phyloP scores from a whole-genome alignment of 2,329 filamentous ascomycete genomes.

The Venturia nashicola region DNA sequence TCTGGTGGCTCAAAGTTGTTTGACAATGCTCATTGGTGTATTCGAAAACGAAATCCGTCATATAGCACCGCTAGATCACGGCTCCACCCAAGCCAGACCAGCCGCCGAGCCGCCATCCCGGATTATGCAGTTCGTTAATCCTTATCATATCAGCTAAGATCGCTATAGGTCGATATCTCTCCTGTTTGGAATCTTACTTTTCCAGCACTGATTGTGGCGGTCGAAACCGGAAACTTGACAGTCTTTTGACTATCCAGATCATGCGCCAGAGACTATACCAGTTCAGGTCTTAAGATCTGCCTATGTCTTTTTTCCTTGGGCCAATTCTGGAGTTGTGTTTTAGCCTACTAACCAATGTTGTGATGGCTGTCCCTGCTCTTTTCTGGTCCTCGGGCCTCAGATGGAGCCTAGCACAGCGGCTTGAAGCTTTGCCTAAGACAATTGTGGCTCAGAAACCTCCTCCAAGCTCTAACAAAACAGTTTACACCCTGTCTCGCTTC shows the following conservation, averaged over 20 bases:
- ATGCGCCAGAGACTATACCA: not conserved
- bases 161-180: not conserved
- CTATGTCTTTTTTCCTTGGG: not conserved
- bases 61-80: not conserved
- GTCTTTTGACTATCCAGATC: not conserved
- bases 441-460: not conserved
- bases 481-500: conserved; percentile 2
- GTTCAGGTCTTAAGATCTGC: not conserved
- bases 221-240: not conserved
- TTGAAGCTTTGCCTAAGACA: not conserved
- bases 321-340: not conserved
- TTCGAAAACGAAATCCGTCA: not conserved
- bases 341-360: not conserved
- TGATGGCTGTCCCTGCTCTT: not conserved
- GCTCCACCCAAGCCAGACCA: too few species aligned
- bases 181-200: not conserved
- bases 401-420: not conserved
- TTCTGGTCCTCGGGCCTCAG: not conserved
- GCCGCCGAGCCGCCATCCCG: too few species aligned
- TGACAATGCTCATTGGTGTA: not conserved
- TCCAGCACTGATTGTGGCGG: not conserved
- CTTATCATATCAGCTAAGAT: not conserved
- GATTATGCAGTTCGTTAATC: not conserved
- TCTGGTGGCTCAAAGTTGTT: not conserved
- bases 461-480: not conserved